Percentiles rank a stretch among this genome's conserved stretches.
These are phyloP conservation scores for Populus deltoides DNA, from an alignment of 345 rosid genomes.

Conservation along the genomic window DNA sequence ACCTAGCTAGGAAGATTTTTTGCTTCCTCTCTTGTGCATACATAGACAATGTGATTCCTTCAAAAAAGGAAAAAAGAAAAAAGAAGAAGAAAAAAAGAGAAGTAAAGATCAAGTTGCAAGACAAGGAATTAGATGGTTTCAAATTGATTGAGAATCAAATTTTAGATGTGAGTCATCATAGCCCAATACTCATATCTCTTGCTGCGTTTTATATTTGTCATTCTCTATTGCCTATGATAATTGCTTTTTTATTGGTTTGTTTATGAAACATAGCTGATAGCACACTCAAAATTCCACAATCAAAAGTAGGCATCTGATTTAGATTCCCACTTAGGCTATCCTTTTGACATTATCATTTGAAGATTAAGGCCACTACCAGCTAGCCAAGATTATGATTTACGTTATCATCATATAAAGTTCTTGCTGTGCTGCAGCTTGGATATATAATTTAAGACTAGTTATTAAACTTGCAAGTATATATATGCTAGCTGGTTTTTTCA, in stretches of 20 bases:
- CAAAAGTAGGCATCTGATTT: neutral
- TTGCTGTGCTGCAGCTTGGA: neutral
- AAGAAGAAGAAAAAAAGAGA: no score
- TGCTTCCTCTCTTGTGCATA: no score
- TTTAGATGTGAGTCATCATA: no score
- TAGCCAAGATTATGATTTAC: conserved; percentile 1
- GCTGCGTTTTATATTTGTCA: no score
- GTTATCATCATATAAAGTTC: neutral
- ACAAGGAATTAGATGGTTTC: neutral
- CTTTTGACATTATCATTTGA: neutral
- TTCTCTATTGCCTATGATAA: neutral
- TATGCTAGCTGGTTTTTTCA: neutral
- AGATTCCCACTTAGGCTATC: neutral
- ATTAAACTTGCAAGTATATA: no score
- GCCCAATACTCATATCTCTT: no score
- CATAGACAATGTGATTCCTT: no score
- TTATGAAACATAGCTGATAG: neutral
- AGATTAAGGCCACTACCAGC: neutral
- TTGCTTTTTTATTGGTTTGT: neutral
- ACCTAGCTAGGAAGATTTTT: neutral
- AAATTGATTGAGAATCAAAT: neutral
- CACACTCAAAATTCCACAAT: neutral
- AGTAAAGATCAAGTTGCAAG: no score
- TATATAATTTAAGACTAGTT: neutral
- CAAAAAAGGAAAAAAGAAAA: no score